These are phyloP conservation scores for Chrysanthemum lavandulifolium DNA, from an alignment of 129 eudicot species.

Conservation along the genomic window DNA sequence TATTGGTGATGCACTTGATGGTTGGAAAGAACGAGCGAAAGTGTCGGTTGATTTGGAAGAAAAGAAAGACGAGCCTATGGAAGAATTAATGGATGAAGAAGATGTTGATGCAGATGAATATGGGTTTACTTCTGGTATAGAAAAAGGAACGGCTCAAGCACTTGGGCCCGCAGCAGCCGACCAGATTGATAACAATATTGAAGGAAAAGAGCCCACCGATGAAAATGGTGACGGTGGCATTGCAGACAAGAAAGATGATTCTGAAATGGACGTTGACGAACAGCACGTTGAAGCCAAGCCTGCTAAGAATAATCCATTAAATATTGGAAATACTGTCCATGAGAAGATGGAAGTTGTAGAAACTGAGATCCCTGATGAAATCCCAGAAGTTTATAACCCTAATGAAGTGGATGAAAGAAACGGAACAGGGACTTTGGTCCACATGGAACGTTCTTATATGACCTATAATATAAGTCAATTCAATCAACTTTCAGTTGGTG, in stretches of 20 bases:
- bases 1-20: constrained; percentile 88
- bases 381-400: constrained; percentile 29
- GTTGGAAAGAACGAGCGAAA: constrained; percentile 94
- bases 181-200: constrained; percentile 50
- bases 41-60: constrained; percentile 68
- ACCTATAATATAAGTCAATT: constrained; percentile 41
- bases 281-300: constrained; percentile 35
- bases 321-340: constrained; percentile 19
- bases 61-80: constrained; percentile 32
- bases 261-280: constrained; percentile 52
- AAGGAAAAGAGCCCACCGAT: constrained; percentile 47
- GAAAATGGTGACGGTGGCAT: constrained; percentile 42
- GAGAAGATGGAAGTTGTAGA: constrained; percentile 32
- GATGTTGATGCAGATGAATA: constrained; percentile 68
- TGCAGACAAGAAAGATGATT: constrained; percentile 31
- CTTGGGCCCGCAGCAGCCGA: constrained; percentile 80
- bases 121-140: constrained; percentile 77
- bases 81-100: constrained; percentile 33
- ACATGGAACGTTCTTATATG: constrained; percentile 47
- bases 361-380: constrained; percentile 38
- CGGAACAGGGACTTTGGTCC: constrained; percentile 48
- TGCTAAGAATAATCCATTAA: constrained; percentile 30
- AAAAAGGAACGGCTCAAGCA: constrained; percentile 88
- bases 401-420: constrained; percentile 23
- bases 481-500: constrained; percentile 37